Percentiles rank a stretch among this genome's conserved stretches.
phyloP scores from a whole-genome alignment of 805 yeast genomes.

The Novakomyces olei region DNA sequence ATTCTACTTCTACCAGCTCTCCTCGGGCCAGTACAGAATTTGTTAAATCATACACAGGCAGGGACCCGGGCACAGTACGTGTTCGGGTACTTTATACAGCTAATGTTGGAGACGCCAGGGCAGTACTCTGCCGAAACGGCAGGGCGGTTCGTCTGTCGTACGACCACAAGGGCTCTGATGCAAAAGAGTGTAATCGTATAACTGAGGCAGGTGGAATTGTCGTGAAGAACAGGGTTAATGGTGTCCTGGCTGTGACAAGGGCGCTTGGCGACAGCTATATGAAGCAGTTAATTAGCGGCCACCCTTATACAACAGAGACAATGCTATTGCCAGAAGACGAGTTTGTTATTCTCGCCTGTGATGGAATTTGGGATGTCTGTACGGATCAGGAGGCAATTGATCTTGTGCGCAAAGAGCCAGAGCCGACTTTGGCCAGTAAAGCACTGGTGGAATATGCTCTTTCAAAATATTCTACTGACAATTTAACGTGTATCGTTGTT shows the following conservation, averaged over 20 bases:
- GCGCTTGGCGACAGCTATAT: constrained; percentile 85
- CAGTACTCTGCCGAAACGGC: constrained; percentile 56
- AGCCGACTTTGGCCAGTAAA: constrained; percentile 11
- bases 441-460: constrained; percentile 29
- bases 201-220: constrained; percentile 65
- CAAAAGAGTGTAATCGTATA: constrained; percentile 52
- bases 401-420: constrained; percentile 30
- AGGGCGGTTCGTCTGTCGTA: constrained; percentile 60
- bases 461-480: constrained; percentile 63
- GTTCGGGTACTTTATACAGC: constrained; percentile 71
- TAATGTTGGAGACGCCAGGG: constrained; percentile 83
- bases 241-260: constrained; percentile 83
- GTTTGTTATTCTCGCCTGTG: constrained; percentile 78
- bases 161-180: constrained; percentile 83
- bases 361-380: constrained; percentile 91
- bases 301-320: constrained; percentile 80
- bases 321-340: constrained; percentile 37
- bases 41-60: too few relatives aligned
- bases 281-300: constrained; percentile 71
- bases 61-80: too few relatives aligned
- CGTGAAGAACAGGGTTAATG: constrained; percentile 80
- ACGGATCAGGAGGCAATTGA: constrained; percentile 69
- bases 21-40: too few relatives aligned
- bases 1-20: not conserved
- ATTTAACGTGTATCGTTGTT: constrained; percentile 82